Base-by-base conservation (phyloP, 768 basidiomycete species). In the Serendipita indica region DNA sequence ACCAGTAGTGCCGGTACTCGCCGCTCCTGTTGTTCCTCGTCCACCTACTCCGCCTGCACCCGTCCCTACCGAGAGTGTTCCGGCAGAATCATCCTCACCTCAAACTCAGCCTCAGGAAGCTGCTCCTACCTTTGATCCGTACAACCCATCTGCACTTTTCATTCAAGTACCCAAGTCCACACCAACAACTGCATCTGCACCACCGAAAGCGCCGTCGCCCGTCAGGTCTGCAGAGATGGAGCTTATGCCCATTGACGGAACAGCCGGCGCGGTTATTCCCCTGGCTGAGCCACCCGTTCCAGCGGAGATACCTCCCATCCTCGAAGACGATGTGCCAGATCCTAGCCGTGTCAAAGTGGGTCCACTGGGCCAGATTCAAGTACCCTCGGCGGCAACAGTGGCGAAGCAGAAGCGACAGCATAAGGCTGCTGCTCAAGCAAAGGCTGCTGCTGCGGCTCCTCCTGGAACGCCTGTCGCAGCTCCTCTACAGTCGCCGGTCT, bases 331-430 rank as follows among this genome's bases (percentile, higher is more conserved):
- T 63, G 33, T 69, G 1, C 82, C 84, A 0, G 71, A 71, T 33
- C 65, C 77, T 10, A 67, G 72, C 2, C 85, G 86, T 63, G 71
- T 76, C 43, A 89, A 86, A 72, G 78, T 89, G 64, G 86, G 86
- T 0, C 89, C 88, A 0, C 70, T 89, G 16, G 88, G 88, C 4
- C 86, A 89, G 67, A 78, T 89, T 60, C 64, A 81, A 65, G 79
- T 80, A 66, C 72, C 74, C 1, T 75, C 73, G 1, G 64, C 74
- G 0, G 68, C 74, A 16, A 65, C 74, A 1, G 72, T 72, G 1
- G 59, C 72, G 6, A 39, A 35, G 10, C 69, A 78, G 68, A 89
- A 88, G 78, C 89, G 86, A 76, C 62, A 63, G 56, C 81, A 79
- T 66, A 62, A 66, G 58, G 58, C 60, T 39, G 61, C 60, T 12